These are phyloP conservation scores for Torulaspora delbrueckii DNA, from an alignment of 805 yeast species.

Conservation along the genomic window DNA sequence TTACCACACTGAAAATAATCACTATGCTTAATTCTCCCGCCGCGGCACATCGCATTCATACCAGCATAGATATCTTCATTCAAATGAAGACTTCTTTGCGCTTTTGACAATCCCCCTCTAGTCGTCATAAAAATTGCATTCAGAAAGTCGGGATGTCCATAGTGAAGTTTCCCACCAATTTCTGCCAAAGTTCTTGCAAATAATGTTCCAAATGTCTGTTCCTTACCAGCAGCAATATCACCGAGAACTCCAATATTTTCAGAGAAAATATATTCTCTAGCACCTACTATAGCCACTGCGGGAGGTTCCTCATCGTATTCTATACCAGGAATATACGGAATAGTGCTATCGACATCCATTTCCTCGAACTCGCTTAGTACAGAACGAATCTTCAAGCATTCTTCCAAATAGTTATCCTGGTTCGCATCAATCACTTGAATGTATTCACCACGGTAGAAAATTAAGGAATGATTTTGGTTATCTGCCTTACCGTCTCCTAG, in stretches of 20 bases:
- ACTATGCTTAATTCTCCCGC: constrained; percentile 92
- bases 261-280: constrained; percentile 90
- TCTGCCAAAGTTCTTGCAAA: constrained; percentile 91
- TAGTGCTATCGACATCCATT: constrained; percentile 46
- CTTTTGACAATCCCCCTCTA: constrained; percentile 92
- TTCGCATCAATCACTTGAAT: constrained; percentile 94
- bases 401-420: constrained; percentile 93
- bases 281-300: constrained; percentile 91
- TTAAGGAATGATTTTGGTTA: constrained; percentile 83
- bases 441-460: constrained; percentile 89
- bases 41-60: constrained; percentile 81
- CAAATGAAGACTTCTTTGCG: constrained; percentile 86
- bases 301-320: constrained; percentile 42
- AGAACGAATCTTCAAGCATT: constrained; percentile 84
- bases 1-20: constrained; percentile 96
- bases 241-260: constrained; percentile 91
- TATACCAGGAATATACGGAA: constrained; percentile 59
- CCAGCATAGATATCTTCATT: constrained; percentile 97
- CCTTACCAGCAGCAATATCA: constrained; percentile 96
- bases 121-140: constrained; percentile 91
- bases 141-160: constrained; percentile 94
- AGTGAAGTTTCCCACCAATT: constrained; percentile 90
- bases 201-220: constrained; percentile 92
- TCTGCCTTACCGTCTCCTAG: constrained; percentile 96
- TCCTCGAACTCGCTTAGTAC: constrained; percentile 91